These are phyloP conservation scores for Phoenix dactylifera DNA, from an alignment of 176 grass and related monocot genomes.

Conservation along the genomic window DNA sequence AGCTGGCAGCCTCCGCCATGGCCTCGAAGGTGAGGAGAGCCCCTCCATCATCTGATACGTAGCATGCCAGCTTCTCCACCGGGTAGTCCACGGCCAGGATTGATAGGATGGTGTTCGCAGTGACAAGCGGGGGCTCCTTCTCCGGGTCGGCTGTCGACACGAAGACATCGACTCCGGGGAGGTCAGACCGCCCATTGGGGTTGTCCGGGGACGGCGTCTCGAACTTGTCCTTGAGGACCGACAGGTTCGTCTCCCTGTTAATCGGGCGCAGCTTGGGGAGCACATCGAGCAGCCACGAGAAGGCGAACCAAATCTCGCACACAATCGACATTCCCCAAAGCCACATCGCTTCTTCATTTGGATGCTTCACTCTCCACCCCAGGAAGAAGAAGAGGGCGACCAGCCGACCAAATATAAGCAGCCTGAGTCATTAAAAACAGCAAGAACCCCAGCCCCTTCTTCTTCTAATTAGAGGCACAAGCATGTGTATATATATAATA, in stretches of 20 bases:
- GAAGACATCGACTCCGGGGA: constrained; percentile 83
- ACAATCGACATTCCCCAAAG: constrained; percentile 97
- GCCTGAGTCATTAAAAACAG: constrained; percentile 3
- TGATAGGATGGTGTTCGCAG: constrained; percentile 86
- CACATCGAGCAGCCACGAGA: constrained; percentile 88
- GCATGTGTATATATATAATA: no score
- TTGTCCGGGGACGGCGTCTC: constrained; percentile 59
- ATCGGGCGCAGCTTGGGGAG: constrained; percentile 88
- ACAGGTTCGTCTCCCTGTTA: constrained; percentile 68
- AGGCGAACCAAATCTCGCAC: constrained; percentile 98
- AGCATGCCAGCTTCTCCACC: constrained; percentile 89
- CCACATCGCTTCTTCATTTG: constrained; percentile 85
- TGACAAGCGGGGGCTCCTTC: constrained; percentile 88
- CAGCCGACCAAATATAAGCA: constrained; percentile 70
- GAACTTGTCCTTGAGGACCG: constrained; percentile 84
- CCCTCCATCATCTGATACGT: constrained; percentile 83
- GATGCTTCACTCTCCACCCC: constrained; percentile 65
- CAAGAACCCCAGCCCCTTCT: no score
- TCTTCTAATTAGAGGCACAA: no score
- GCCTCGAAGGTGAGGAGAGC: constrained; percentile 91
- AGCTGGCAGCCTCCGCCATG: constrained; percentile 92
- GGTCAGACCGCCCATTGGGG: constrained; percentile 71
- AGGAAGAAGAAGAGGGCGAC: constrained; percentile 83
- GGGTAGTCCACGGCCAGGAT: constrained; percentile 87
- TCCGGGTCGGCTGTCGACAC: constrained; percentile 94